Conservation (phyloP, 2,329 filamentous ascomycete genomes). For the Ophiostoma himal-ulmi region DNA sequence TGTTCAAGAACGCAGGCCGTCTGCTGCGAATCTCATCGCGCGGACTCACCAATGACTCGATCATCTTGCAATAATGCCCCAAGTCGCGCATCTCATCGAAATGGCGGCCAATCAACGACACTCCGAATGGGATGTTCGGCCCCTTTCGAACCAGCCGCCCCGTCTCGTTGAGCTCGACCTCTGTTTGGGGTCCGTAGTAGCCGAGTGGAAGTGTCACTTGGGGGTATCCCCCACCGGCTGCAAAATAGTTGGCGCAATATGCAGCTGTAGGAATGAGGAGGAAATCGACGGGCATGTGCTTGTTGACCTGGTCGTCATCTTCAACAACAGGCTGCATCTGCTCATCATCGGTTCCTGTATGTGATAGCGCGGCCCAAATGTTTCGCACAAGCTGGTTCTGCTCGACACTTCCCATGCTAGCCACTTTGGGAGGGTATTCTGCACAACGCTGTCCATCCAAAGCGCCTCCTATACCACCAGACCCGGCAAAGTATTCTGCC, state of each 20-base stretch:
- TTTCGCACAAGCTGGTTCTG: too few relatives aligned
- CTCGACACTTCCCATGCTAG: constrained; percentile 34
- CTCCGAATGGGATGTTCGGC: constrained; percentile 37
- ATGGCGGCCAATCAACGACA: neutral
- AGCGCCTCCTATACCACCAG: constrained; percentile 53
- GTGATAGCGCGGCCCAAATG: too few relatives aligned
- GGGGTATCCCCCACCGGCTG: constrained; percentile 53
- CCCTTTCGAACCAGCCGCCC: constrained; percentile 47
- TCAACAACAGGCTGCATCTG: too few relatives aligned
- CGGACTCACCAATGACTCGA: neutral
- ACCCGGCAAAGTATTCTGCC: constrained; percentile 41
- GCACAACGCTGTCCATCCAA: constrained; percentile 20
- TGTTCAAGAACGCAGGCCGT: neutral
- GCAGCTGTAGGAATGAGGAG: constrained; percentile 51
- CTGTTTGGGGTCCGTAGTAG: constrained; percentile 46
- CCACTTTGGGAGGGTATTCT: constrained; percentile 26
- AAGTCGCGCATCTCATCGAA: neutral
- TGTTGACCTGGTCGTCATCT: constrained; percentile 1
- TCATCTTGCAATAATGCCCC: neutral
- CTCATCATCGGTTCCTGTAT: too few relatives aligned
- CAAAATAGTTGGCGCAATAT: constrained; percentile 51
- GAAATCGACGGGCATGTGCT: constrained; percentile 45
- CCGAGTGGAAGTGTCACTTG: constrained; percentile 60
- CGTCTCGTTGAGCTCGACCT: constrained; percentile 38
- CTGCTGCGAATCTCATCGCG: neutral